Evolutionary conservation across 2,329 filamentous ascomycete species (phyloP).

Genomic region (Tolypocladium endophyticum): DNA sequence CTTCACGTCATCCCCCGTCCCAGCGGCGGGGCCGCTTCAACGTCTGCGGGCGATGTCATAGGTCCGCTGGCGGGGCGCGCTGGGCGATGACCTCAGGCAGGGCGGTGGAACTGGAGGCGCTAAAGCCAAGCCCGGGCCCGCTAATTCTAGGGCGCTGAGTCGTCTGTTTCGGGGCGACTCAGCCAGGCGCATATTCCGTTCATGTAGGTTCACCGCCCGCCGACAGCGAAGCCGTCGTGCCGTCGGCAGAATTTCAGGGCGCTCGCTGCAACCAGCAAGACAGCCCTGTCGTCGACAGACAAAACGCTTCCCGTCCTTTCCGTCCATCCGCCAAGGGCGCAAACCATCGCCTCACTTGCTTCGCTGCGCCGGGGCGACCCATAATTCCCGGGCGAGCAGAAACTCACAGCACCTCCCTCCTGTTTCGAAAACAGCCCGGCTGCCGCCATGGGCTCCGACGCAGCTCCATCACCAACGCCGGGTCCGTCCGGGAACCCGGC

Average conservation of each 20-base stretch:
- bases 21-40: conserved; percentile 1
- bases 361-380: not conserved
- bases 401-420: not conserved
- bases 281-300: not conserved
- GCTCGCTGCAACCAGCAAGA: not conserved
- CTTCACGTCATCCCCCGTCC: conserved; percentile 3
- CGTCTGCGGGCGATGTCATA: not conserved
- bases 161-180: not conserved
- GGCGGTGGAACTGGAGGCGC: not conserved
- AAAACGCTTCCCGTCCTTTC: not conserved
- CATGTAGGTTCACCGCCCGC: not conserved
- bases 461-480: conserved; percentile 9
- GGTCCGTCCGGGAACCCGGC: conserved; percentile 3
- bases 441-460: conserved; percentile 1
- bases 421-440: not conserved
- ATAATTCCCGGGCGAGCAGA: not conserved
- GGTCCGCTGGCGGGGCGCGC: not conserved
- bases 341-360: not conserved
- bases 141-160: not conserved
- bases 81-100: not conserved
- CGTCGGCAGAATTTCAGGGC: not conserved
- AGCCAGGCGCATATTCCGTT: not conserved
- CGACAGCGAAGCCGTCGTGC: not conserved
- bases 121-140: not conserved
- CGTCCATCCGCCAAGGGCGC: not conserved